These are phyloP conservation scores for Calonectria henricotiae DNA, from an alignment of 2,329 filamentous ascomycete genomes.

Conservation along the genomic window DNA sequence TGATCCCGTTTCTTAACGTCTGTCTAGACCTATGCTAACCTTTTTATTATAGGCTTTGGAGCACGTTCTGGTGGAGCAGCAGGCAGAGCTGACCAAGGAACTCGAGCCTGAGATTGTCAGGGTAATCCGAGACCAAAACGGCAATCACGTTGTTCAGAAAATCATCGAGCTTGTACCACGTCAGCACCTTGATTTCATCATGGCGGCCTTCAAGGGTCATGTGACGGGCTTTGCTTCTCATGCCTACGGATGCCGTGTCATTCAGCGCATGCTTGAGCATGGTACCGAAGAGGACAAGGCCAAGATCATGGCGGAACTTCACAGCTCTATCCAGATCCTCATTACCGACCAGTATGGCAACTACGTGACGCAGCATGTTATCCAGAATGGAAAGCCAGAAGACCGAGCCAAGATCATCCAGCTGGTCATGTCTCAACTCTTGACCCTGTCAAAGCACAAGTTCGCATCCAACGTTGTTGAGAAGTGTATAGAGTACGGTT, in stretches of 20 bases:
- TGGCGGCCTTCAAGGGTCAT: conserved; percentile 83
- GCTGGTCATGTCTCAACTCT: conserved; percentile 80
- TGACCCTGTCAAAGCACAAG: conserved; percentile 92
- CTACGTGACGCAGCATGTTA: conserved; percentile 95
- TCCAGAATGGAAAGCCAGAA: conserved; percentile 81
- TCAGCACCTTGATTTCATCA: conserved; percentile 87
- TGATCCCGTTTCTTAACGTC: not conserved
- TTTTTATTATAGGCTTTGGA: conserved; percentile 79
- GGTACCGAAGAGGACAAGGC: conserved; percentile 81
- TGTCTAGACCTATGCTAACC: conserved; percentile 47
- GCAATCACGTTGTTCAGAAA: conserved; percentile 97
- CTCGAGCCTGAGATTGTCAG: conserved; percentile 82
- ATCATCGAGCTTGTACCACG: conserved; percentile 86
- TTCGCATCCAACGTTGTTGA: conserved; percentile 98
- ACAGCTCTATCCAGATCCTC: conserved; percentile 79
- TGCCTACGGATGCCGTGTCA: conserved; percentile 90
- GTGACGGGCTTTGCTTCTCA: conserved; percentile 84
- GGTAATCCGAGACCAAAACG: conserved; percentile 89
- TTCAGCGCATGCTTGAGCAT: conserved; percentile 92
- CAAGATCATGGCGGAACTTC: conserved; percentile 84
- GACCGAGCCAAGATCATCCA: conserved; percentile 83
- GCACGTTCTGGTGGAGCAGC: conserved; percentile 92
- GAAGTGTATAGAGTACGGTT: conserved; percentile 85
- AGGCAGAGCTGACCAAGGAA: conserved; percentile 87
- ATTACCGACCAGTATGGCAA: conserved; percentile 94